Evolutionary conservation across 176 grass and related monocot species (phyloP), one percentile per base, ranked within the genome.

Genomic region (Musa beccarii): DNA sequence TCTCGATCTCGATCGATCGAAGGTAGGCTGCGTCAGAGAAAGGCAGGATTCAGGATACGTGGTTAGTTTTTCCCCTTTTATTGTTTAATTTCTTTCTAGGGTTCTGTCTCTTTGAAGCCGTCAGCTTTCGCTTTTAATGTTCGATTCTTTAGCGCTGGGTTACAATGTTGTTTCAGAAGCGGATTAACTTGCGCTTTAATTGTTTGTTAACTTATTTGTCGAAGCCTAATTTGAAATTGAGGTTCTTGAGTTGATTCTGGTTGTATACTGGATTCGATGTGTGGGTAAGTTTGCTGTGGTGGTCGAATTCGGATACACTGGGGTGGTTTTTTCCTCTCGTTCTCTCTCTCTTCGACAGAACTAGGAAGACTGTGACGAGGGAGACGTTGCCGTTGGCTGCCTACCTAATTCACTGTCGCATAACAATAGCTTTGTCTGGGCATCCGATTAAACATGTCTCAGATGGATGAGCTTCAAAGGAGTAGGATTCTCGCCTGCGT

Each of bases 401-500:
- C 57, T 61, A 61, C 15, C 57, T 61, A 61, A 61, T n/a, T 61
- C 57, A 19, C 4, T 43, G 34, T 43, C 34, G 4, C 34, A 6
- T 43, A 43, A 6, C 34, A 43, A 43, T 6, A 43, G 34, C 34
- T 57, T 57, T 11, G 3, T 28, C 8, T 26, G 9, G 9, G 17
- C 16, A 70, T 70, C 49, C n/a, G 34, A 70, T 51, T 16, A 17
- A 70, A 51, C 68, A 75, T 72, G 29, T 17, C 80, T 28, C 29
- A 59, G 11, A 49, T 49, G 2, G 74, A 56, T 34, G 59, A 28
- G 17, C 19, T 28, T 11, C 52, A 64, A 22, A 25, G 84, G 66
- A 69, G 21, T 43, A 51, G 74, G 54, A 75, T 78, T 7, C 53
- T 72, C 9, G 81, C 76, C 15, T 77, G 83, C 34, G 78, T 89